Conservation (phyloP, 495 filamentous ascomycete species). For the Cercophora sp. region DNA sequence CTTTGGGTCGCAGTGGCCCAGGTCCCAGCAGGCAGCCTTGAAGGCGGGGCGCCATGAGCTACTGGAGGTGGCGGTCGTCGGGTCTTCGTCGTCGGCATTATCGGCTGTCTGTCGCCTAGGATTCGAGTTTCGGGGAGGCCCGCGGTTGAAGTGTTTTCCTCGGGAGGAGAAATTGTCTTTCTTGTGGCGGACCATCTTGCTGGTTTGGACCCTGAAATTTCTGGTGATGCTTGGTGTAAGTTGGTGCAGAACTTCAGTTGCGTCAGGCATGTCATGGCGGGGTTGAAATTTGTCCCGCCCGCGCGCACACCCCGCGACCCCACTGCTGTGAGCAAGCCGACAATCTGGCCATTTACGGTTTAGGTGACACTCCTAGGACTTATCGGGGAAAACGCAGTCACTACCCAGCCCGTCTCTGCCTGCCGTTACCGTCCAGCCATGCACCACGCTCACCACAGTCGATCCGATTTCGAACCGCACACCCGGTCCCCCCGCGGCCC, state of each 20-base stretch:
- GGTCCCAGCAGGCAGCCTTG: conserved; percentile 95
- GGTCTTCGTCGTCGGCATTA: conserved; percentile 26
- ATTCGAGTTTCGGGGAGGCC: conserved; percentile 34
- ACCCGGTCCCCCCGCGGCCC: not conserved
- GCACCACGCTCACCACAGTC: not conserved
- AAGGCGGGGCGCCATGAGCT: conserved; percentile 53
- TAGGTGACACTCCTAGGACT: too few relatives aligned
- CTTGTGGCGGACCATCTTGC: conserved; percentile 82
- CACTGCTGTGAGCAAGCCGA: not conserved
- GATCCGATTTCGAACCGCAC: not conserved
- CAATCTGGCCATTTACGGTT: conserved; percentile 4
- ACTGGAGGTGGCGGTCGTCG: conserved; percentile 37
- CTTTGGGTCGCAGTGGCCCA: conserved; percentile 96
- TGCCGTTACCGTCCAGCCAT: not conserved
- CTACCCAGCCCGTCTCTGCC: too few relatives aligned
- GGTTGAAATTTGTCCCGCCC: not conserved
- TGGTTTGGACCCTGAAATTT: not conserved
- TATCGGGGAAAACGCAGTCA: not conserved
- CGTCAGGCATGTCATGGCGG: conserved; percentile 9
- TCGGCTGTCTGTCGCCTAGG: conserved; percentile 26
- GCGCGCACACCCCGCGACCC: not conserved
- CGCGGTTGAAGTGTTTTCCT: conserved; percentile 55
- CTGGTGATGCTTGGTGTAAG: not conserved
- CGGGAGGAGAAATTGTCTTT: conserved; percentile 74
- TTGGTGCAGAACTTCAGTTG: not conserved